phyloP scores from a whole-genome alignment of 768 basidiomycete species.

The Boletus vermiculosoides region DNA sequence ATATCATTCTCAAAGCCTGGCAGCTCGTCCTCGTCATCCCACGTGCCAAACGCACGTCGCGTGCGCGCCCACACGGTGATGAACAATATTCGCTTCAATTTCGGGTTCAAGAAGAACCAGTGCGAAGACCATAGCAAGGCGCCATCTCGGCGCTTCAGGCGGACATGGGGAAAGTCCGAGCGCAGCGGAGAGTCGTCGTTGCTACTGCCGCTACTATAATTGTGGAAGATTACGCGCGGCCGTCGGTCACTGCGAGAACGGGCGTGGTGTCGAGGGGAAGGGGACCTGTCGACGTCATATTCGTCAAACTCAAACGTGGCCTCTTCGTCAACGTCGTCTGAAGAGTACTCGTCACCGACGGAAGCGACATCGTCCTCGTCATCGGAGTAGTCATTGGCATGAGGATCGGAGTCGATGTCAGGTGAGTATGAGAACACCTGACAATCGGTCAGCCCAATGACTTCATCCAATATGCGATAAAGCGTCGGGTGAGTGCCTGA shows the following conservation, averaged over 20 bases:
- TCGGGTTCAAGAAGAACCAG: slow-evolving; percentile 96
- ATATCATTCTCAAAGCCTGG: slow-evolving; percentile 38
- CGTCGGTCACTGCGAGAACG: slow-evolving; percentile 9
- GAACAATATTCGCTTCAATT: slow-evolving; percentile 89
- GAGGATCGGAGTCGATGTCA: slow-evolving; percentile 92
- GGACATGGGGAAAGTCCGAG: slow-evolving; percentile 46
- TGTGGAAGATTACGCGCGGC: slow-evolving; percentile 22
- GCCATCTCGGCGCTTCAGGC: slow-evolving; percentile 58
- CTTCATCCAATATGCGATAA: slow-evolving; percentile 84
- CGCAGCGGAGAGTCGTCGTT: slow-evolving; percentile 31
- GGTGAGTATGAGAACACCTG: slow-evolving; percentile 95
- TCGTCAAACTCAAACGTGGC: slow-evolving; percentile 77
- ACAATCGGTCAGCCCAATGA: slow-evolving; percentile 87
- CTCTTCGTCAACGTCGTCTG: slow-evolving; percentile 71
- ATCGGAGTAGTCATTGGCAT: slow-evolving; percentile 77
- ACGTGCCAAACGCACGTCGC: slow-evolving; percentile 52
- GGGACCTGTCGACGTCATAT: slow-evolving; percentile 65
- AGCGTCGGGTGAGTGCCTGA: slow-evolving; percentile 87
- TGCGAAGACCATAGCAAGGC: slow-evolving; percentile 94
- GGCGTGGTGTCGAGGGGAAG: slow-evolving; percentile 10
- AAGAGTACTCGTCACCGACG: slow-evolving; percentile 66
- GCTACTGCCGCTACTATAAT: slow-evolving; percentile 36
- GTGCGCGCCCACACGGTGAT: slow-evolving; percentile 89
- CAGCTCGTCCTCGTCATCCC: slow-evolving; percentile 46
- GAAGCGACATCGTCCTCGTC: slow-evolving; percentile 75